Evolutionary conservation across 805 yeast genomes (phyloP), one percentile per base, ranked within the genome.

Genomic region (Wickerhamomyces subpelliculosus): DNA sequence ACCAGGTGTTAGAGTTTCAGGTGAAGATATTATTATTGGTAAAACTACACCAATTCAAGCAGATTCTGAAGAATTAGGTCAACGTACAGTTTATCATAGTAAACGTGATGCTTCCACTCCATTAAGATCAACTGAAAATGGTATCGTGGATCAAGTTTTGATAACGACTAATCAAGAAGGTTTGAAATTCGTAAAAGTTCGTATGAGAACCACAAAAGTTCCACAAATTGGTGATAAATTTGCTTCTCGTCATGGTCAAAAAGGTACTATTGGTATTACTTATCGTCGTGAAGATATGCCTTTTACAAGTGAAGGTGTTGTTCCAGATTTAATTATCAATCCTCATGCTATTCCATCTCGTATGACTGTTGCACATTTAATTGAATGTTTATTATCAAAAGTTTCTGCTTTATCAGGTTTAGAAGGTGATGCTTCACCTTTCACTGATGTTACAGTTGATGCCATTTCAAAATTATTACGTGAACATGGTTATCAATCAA

Each of bases 301-400:
- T 22, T 93, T 93, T 62, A 81, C 95, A 8, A 73, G 86, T 3
- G 94, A 90, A 62, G 99, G 99, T 62, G 65, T 90, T 59, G 97
- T 90, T 27, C 99, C 99, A 8, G 99, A 93, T 67, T 72, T 93
- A 58, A 87, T 93, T 55, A 93, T 93, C 61, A 93, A 93, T 63
- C 99, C 99, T 3, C 99, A 93, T 66, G 98, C 97, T 59, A 93
- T 93, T 75, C 99, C 99, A 51, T 93, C 99, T 41, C 97, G 99
- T 76, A 93, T 93, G 99, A 93, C 99, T 29, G 98, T 93, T 44
- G 99, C 98, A 35, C 97, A 93, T 72, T 82, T 93, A 72, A 90
- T 93, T 65, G 99, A 93, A 72, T 93, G 98, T 83, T 71, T 93
- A 62, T 70, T 93, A 53, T 84, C 95, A 36, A 93, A 93, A 66